Evolutionary conservation across 1,284 basidiomycete species (phyloP), one percentile per base, ranked within the genome.

Genomic region (Agroathelia rolfsii): DNA sequence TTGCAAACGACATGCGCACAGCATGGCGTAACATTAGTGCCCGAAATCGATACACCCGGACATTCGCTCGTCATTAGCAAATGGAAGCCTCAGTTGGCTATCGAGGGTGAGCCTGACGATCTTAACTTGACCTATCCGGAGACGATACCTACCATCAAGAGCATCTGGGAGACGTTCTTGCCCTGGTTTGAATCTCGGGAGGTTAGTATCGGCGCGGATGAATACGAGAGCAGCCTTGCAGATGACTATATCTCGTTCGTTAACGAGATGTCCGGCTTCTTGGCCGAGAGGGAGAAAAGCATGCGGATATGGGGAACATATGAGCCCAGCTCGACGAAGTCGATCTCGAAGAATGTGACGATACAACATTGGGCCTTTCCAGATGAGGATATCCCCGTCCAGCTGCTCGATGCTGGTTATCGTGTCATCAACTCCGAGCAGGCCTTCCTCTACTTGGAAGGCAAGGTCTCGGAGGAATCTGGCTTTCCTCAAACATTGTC

Each of bases 341-440:
- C 47, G 23, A 46, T 61, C 27, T 52, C 49, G 6, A 53, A 42
- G 28, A 46, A 53, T 31, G 48, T 60, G 6, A 61, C 59, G 3
- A 53, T 61, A 37, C 59, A 61, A 17, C 59, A 61, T 30, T 62
- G 59, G 59, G 41, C 50, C 34, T 58, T 57, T 35, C 55, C 57
- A 2, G 43, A 40, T 6, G 41, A 45, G 6, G 56, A 56, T 1
- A 51, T 55, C 26, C 56, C 58, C n/a, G 40, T 53, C 6, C 35
- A 45, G 30, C 50, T 61, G 18, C 43, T 61, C 16, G 15, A 50
- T 6, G 38, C 46, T 12, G 58, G 58, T 1, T 59, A 59, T 36
- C 41, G 41, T 12, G 41, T 61, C 3, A 61, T 61, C 38, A 59
- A 58, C 25, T 58, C 55, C 1, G 57, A 57, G 28, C 44, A 51